Conservation (phyloP, 352 stramenopile genomes). For the Phytophthora megakarya region DNA sequence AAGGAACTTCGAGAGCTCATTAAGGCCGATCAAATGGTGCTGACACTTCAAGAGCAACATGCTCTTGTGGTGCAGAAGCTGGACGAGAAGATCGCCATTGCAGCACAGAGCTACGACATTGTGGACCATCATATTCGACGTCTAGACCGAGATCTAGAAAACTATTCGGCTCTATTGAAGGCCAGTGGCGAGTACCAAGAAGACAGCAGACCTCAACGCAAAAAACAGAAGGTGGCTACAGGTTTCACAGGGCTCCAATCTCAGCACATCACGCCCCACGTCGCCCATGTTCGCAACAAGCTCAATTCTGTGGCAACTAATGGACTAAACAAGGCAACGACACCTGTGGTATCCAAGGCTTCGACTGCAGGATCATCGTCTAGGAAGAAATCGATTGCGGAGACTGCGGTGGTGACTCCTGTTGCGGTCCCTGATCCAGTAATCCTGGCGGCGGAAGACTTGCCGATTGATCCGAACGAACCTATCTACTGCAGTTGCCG, state of each 20-base stretch:
- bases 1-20: conserved; percentile 71
- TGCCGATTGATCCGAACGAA: conserved; percentile 88
- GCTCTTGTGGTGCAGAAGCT: conserved; percentile 83
- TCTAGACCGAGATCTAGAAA: conserved; percentile 78
- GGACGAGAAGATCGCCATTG: conserved; percentile 89
- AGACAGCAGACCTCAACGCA: conserved; percentile 51
- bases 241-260: conserved; percentile 20
- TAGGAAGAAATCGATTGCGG: conserved; percentile 59
- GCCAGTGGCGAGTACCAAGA: conserved; percentile 83
- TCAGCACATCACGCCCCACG: conserved; percentile 24
- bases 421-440: conserved; percentile 14
- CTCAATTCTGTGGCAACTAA: conserved; percentile 19
- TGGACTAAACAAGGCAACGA: conserved; percentile 28
- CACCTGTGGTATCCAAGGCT: conserved; percentile 18
- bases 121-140: conserved; percentile 88
- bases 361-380: conserved; percentile 23
- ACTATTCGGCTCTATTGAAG: conserved; percentile 71
- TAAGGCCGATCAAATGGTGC: conserved; percentile 53
- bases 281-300: conserved; percentile 40
- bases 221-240: conserved; percentile 56
- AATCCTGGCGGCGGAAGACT: conserved; percentile 67
- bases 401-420: conserved; percentile 37
- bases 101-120: conserved; percentile 85
- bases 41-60: conserved; percentile 58
- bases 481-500: conserved; percentile 88